These are phyloP conservation scores for Ceratobasidium sp. DNA, from an alignment of 1,284 basidiomycete genomes.

Conservation along the genomic window DNA sequence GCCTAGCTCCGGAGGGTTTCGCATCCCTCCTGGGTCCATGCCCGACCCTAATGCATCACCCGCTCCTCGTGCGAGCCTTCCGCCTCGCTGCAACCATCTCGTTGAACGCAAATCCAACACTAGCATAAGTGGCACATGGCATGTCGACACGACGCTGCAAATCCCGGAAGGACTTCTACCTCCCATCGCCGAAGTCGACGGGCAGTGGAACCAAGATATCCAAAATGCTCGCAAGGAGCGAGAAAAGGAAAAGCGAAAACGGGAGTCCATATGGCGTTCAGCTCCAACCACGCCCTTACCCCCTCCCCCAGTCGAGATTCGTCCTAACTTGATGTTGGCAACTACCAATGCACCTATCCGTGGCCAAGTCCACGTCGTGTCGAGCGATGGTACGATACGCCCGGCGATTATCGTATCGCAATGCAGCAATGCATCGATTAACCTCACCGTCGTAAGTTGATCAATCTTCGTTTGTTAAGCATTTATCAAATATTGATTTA, in stretches of 20 bases:
- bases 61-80: neutral
- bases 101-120: neutral
- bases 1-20: neutral
- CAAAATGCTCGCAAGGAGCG: neutral
- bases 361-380: constrained; percentile 9
- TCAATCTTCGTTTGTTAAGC: neutral
- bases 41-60: neutral
- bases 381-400: constrained; percentile 19
- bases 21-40: neutral
- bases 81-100: constrained; percentile 9
- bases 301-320: neutral
- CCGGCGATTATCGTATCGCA: constrained; percentile 1
- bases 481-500: neutral
- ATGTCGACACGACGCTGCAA: constrained; percentile 5
- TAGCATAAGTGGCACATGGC: constrained; percentile 9
- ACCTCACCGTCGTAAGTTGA: neutral
- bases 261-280: neutral
- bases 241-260: constrained; percentile 9
- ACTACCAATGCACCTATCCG: constrained; percentile 3
- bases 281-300: neutral
- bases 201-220: neutral
- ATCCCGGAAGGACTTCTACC: constrained; percentile 5
- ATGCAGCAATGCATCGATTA: constrained; percentile 4
- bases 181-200: neutral
- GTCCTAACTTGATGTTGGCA: constrained; percentile 20